Base-by-base conservation (phyloP, 1,139 yeast genomes). In the Blastobotrys apis region DNA sequence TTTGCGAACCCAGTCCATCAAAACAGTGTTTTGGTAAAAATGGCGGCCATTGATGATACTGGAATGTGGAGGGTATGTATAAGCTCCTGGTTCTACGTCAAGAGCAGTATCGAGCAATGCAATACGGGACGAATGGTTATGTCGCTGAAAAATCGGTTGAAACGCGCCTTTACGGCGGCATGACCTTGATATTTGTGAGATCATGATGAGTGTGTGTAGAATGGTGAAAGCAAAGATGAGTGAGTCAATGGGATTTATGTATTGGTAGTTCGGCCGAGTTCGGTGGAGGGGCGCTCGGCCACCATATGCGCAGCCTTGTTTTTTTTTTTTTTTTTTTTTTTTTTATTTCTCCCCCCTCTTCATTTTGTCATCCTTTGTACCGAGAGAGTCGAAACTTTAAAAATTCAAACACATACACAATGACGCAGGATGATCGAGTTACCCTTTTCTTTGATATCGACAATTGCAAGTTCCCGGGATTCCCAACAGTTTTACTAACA, bases 401-500 rank as follows among this genome's bases (percentile, higher is more conserved):
- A n/a, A n/a, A n/a, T n/a, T n/a, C n/a, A 23, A 6, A 25, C 5
- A 27, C 9, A 15, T 6, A 13, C 16, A 42, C 15, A 33, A 37
- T 33, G 40, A 31, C 33, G 15, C 30, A 31, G 30, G 37, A 55
- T 31, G 57, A 56, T 29, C 45, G 55, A 15, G 46, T 52, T 37
- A 82, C 86, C 36, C 84, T 90, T 66, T 87, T 79, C 64, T 92
- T 90, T 57, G 98, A 90, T 62, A 86, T 90, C 43, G 97, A 92
- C 66, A 92, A 92, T 64, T 86, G 95, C 50, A 39, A 23, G 62
- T 48, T 17, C 4, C 26, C 30, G 10, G 8, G 6, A 32, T 5
- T n/a, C 8, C 27, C 6, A 5, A 10, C n/a, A n/a, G n/a, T n/a
- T 5, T 5, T 33, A 12, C 4, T 22, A 5, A 2, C 12, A 16